phyloP scores from a whole-genome alignment of 2,329 filamentous ascomycete species.

The Paraphaeosphaeria minitans region DNA sequence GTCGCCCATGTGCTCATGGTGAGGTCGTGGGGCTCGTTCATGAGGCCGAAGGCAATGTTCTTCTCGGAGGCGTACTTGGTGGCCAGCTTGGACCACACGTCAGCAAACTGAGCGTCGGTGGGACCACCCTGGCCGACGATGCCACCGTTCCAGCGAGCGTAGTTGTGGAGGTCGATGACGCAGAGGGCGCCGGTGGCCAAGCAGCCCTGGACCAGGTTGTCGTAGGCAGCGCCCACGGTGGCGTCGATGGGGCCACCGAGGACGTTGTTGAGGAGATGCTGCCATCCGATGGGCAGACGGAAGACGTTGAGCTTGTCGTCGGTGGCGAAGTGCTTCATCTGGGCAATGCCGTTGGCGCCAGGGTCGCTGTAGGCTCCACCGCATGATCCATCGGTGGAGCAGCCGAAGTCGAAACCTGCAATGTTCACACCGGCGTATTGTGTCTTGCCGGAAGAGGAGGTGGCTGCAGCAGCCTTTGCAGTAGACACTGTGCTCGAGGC shows the following conservation, averaged over 20 bases:
- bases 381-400: neutral
- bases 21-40: neutral
- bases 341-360: neutral
- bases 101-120: neutral
- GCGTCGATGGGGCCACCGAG: neutral
- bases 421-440: too few species aligned
- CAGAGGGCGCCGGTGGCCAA: neutral
- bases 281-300: neutral
- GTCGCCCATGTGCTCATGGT: neutral
- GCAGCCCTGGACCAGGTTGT: neutral
- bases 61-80: neutral
- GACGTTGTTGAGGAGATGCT: too few species aligned
- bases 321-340: conserved; percentile 1
- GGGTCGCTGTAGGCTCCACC: neutral
- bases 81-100: neutral
- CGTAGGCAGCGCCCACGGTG: neutral
- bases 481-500: too few species aligned
- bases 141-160: neutral
- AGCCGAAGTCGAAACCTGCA: too few species aligned
- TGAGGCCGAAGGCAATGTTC: neutral
- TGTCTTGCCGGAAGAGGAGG: too few species aligned
- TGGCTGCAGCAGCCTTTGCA: too few species aligned
- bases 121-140: conserved; percentile 3
- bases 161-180: conserved; percentile 3
- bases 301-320: conserved; percentile 1